Base-by-base conservation (phyloP, 2,329 filamentous ascomycete genomes). In the Colletotrichum somersetense region DNA sequence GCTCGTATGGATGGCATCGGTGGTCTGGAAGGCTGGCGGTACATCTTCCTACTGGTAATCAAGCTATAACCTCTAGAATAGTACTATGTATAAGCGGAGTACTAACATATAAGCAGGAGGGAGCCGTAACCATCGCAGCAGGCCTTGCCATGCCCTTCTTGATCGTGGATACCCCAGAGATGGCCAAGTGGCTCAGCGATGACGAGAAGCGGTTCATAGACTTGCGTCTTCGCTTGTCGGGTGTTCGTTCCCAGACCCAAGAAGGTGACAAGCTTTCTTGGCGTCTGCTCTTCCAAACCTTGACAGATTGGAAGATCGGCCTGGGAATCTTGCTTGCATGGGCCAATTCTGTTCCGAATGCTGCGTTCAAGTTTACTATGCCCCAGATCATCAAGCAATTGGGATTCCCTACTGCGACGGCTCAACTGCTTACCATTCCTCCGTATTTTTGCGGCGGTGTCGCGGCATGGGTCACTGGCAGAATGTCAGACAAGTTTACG, bases 1-100 rank as follows among this genome's bases (percentile, higher is more conserved):
- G 89, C 81, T 83, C 69, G 87, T 85, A 38, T 80, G 87, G n/a
- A 86, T 83, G 50, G 83, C 79, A 23, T 78, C 76, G 73, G 76
- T 75, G 78, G 78, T 55, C 58, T 75, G 11, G 81, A 82, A 14
- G 85, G 85, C 6, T 87, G 84, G 83, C 83, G 81, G 23, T 87
- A 67, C 64, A 75, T 75, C n/a, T 74, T 75, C 65, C 67, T 40
- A 1, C 35, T 38, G 35, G 35, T 38, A 38, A 38, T 10, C 11
- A 30, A 30, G 30, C 30, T 30, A 30, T 5, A 30, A 4, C 30
- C 30, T 3, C 35, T 10, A 38, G 10, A 1, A 38, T 38, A 11
- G 10, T 38, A 38, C 35, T 5, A 10, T 1, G 35, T 38, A 8
- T 38, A 8, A 10, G 5, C 35, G 11, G 11, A 38, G 7, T 38